phyloP scores from a whole-genome alignment of 2,329 filamentous ascomycete genomes.

The Fusarium sp. region DNA sequence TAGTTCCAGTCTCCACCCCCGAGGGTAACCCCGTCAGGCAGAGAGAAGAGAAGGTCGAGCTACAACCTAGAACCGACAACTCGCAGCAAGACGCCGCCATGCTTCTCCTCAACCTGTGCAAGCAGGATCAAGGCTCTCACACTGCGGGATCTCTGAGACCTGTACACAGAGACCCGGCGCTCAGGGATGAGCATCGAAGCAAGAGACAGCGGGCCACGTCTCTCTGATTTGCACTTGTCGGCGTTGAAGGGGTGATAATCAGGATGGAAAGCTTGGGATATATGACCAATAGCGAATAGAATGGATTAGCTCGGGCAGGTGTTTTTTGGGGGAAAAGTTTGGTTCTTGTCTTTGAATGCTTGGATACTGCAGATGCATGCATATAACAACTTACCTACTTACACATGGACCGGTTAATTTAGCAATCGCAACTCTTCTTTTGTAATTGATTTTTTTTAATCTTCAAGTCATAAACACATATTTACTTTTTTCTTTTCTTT shows the following conservation, averaged over 20 bases:
- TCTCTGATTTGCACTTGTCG: slow-evolving; percentile 11
- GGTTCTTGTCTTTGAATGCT: background rate
- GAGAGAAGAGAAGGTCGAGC: background rate
- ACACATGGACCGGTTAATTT: background rate
- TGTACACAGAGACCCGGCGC: background rate
- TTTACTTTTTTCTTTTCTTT: slow-evolving; percentile 20
- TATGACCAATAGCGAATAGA: slow-evolving; percentile 35
- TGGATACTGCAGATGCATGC: background rate
- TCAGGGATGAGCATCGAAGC: slow-evolving; percentile 32
- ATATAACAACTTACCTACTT: slow-evolving; percentile 13
- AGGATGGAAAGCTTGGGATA: slow-evolving; percentile 19
- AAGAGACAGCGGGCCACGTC: slow-evolving; percentile 41
- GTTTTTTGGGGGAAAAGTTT: slow-evolving; percentile 8
- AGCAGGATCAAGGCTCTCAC: slow-evolving; percentile 14
- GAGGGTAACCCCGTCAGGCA: slow-evolving; percentile 32
- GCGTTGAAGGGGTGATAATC: background rate
- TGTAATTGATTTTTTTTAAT: slow-evolving; percentile 3
- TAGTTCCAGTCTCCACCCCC: slow-evolving; percentile 27
- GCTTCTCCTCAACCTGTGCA: slow-evolving; percentile 40
- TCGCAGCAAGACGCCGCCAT: slow-evolving; percentile 40
- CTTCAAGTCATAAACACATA: slow-evolving; percentile 24
- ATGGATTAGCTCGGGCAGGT: slow-evolving; percentile 25
- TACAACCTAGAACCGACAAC: slow-evolving; percentile 10
- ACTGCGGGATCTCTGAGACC: background rate
- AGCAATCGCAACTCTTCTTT: slow-evolving; percentile 20